A percentile compares a stretch with the other conserved stretches of the same genome.
phyloP scores from a whole-genome alignment of 768 basidiomycete genomes.

The Gymnopilus junonius region DNA sequence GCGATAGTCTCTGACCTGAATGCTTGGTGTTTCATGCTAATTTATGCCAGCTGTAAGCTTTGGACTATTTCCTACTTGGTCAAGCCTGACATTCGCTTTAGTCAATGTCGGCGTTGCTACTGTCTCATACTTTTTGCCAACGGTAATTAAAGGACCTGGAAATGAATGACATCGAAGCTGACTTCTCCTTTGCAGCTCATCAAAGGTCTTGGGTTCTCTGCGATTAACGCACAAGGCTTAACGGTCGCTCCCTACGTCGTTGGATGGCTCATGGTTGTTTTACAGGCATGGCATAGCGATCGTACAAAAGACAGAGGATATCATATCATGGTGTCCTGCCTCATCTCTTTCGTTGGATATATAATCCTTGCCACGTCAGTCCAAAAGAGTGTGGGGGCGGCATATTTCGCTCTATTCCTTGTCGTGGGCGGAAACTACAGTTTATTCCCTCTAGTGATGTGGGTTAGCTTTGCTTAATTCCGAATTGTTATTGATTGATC shows the following conservation, averaged over 20 bases:
- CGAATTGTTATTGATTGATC: background rate
- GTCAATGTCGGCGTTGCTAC: conserved; percentile 64
- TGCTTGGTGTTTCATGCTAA: conserved; percentile 55
- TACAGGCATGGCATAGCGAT: conserved; percentile 61
- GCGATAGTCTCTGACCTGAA: conserved; percentile 52
- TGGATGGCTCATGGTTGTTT: conserved; percentile 59
- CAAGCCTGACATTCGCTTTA: conserved; percentile 17
- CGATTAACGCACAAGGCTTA: conserved; percentile 60
- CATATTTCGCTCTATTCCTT: conserved; percentile 62
- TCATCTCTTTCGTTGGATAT: conserved; percentile 54
- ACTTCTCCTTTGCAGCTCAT: conserved; percentile 43
- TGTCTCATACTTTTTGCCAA: conserved; percentile 59
- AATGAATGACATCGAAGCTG: background rate
- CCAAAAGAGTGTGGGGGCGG: conserved; percentile 54
- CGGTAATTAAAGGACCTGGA: conserved; percentile 33
- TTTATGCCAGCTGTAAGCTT: conserved; percentile 55
- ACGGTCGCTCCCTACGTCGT: conserved; percentile 61
- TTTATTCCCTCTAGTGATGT: conserved; percentile 64
- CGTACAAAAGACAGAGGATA: conserved; percentile 56
- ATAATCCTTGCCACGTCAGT: conserved; percentile 55
- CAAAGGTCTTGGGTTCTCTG: conserved; percentile 57
- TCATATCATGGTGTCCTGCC: conserved; percentile 56
- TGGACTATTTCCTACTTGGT: background rate
- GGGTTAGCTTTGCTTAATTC: conserved; percentile 17
- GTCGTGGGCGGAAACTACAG: conserved; percentile 59